These are phyloP conservation scores for Cornus kousa DNA, from an alignment of 148 eudicot species.

Conservation along the genomic window DNA sequence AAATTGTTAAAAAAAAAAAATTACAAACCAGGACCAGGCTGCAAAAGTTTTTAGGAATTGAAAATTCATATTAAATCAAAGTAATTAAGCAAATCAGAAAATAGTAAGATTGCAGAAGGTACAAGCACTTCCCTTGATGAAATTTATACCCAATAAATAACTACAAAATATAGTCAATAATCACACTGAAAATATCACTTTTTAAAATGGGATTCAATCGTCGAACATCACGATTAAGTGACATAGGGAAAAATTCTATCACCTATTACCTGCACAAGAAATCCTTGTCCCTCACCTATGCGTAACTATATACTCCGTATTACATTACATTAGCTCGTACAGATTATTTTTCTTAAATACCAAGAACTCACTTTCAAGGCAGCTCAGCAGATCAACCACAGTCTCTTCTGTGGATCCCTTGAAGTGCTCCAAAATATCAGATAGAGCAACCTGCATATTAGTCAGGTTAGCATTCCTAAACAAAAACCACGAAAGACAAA, in stretches of 20 bases:
- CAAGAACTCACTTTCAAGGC: slow-evolving; percentile 57
- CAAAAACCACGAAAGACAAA: neutral
- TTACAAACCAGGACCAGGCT: no score
- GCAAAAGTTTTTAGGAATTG: no score
- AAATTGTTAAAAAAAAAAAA: no score
- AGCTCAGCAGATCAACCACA: slow-evolving; percentile 39
- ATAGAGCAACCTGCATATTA: slow-evolving; percentile 49
- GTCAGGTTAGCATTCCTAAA: neutral
- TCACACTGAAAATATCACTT: no score
- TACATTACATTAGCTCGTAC: slow-evolving; percentile 42
- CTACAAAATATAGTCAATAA: no score
- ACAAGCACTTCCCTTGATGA: no score
- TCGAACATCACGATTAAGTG: no score
- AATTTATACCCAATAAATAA: no score
- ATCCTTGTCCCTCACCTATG: neutral
- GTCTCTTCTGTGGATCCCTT: slow-evolving; percentile 43
- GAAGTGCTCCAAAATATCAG: slow-evolving; percentile 53
- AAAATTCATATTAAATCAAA: no score
- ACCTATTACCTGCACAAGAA: neutral
- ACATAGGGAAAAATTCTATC: neutral
- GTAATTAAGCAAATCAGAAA: no score
- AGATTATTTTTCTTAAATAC: slow-evolving; percentile 55
- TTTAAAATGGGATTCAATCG: no score
- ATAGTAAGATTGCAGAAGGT: no score
- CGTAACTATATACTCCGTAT: neutral